A percentile compares a stretch with the other conserved stretches of the same genome.
These are phyloP conservation scores for Mycena vulgaris DNA, from an alignment of 768 basidiomycete genomes.

Conservation along the genomic window DNA sequence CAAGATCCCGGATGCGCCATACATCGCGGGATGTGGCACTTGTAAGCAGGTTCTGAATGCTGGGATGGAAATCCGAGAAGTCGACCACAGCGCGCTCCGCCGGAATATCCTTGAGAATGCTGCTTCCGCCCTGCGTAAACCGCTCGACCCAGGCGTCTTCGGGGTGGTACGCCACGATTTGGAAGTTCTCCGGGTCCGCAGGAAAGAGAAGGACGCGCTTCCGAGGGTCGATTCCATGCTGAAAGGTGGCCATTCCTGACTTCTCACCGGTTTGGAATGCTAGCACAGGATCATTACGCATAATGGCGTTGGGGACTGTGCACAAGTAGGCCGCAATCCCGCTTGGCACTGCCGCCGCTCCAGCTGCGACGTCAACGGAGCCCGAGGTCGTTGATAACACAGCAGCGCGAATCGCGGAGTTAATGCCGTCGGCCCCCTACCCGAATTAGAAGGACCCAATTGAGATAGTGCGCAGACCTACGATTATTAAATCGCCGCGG, in stretches of 20 bases:
- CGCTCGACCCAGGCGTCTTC: slow-evolving; percentile 29
- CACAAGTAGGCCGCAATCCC: slow-evolving; percentile 34
- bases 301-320: slow-evolving; percentile 24
- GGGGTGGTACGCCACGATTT: slow-evolving; percentile 33
- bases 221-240: slow-evolving; percentile 5
- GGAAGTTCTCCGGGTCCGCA: slow-evolving; percentile 31
- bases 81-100: slow-evolving; percentile 21
- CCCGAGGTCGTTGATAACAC: slow-evolving; percentile 22
- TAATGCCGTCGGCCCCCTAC: slow-evolving; percentile 38
- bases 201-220: slow-evolving; percentile 28
- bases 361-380: slow-evolving; percentile 10
- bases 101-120: slow-evolving; percentile 30
- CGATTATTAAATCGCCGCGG: slow-evolving; percentile 34
- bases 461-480: slow-evolving; percentile 18
- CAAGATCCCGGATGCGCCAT: slow-evolving; percentile 37
- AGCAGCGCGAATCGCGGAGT: slow-evolving; percentile 35
- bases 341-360: slow-evolving; percentile 27
- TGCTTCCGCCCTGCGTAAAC: slow-evolving; percentile 28
- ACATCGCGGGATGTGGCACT: slow-evolving; percentile 29
- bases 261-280: slow-evolving; percentile 30
- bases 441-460: not conserved
- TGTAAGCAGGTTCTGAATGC: slow-evolving; percentile 21
- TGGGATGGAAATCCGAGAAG: slow-evolving; percentile 32
- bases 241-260: slow-evolving; percentile 28
- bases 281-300: slow-evolving; percentile 27